These are phyloP conservation scores for Jacaranda mimosifolia DNA, from an alignment of 257 asterid genomes.

Conservation along the genomic window DNA sequence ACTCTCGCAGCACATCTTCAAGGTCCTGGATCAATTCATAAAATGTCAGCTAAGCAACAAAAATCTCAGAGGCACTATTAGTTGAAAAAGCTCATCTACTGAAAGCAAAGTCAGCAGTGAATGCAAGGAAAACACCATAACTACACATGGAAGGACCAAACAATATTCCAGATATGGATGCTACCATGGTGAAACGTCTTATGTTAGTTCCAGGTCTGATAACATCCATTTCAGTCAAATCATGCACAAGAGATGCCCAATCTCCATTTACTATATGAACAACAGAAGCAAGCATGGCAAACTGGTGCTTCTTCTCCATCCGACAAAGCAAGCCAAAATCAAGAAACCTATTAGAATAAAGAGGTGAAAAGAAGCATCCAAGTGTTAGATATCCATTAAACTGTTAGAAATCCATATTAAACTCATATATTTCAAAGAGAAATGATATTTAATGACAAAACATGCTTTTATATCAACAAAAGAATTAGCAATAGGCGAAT, in stretches of 20 bases:
- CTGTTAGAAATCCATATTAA: constrained; percentile 22
- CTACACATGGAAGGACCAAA: constrained; percentile 32
- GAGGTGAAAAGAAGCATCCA: constrained; percentile 27
- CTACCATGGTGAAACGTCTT: constrained; percentile 85
- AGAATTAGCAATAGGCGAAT: constrained; percentile 39
- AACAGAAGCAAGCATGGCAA: constrained; percentile 90
- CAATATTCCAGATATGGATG: constrained; percentile 34
- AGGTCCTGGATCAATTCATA: constrained; percentile 69
- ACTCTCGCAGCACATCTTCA: constrained; percentile 77
- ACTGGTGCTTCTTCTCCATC: constrained; percentile 94
- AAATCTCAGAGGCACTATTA: background rate
- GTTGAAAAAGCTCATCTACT: constrained; percentile 20
- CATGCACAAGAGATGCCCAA: constrained; percentile 87
- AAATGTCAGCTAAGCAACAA: constrained; percentile 31
- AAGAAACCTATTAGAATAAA: constrained; percentile 68
- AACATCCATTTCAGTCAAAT: constrained; percentile 89
- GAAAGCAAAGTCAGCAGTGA: constrained; percentile 4
- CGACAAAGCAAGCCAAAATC: constrained; percentile 98
- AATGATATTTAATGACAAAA: constrained; percentile 14
- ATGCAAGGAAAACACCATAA: background rate
- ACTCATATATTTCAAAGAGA: constrained; percentile 9
- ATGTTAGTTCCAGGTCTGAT: constrained; percentile 84
- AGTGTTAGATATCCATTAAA: constrained; percentile 27
- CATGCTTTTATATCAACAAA: constrained; percentile 14
- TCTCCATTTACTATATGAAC: constrained; percentile 94